Conservation (phyloP, 306 rosid species). For the Cercis canadensis region DNA sequence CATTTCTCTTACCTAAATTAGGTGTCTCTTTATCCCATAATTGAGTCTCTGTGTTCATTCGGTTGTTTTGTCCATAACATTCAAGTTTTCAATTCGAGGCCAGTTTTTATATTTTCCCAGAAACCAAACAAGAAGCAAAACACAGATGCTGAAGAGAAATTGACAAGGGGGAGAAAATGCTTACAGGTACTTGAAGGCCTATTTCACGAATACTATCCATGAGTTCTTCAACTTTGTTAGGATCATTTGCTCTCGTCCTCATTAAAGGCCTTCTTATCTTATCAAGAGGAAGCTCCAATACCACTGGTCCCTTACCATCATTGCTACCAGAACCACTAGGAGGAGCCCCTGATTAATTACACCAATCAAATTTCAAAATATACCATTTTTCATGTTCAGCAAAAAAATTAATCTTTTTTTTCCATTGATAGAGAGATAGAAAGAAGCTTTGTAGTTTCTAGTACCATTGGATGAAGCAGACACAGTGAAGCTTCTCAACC, state of each 20-base stretch:
- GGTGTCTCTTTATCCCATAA: too few relatives aligned
- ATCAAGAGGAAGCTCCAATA: slow-evolving; percentile 88
- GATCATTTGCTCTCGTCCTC: slow-evolving; percentile 90
- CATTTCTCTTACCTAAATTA: not conserved
- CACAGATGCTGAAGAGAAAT: not conserved
- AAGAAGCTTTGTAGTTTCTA: not conserved
- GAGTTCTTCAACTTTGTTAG: slow-evolving; percentile 70
- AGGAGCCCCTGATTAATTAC: slow-evolving; percentile 55
- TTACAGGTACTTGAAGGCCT: slow-evolving; percentile 95
- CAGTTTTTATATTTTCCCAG: too few relatives aligned
- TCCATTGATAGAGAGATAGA: slow-evolving; percentile 9
- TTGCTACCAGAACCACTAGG: slow-evolving; percentile 56
- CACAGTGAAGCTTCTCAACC: slow-evolving; percentile 62
- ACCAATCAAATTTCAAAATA: too few relatives aligned
- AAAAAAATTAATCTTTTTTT: not conserved
- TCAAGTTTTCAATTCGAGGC: not conserved
- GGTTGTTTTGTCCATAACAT: not conserved
- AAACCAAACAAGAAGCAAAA: not conserved
- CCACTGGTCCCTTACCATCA: slow-evolving; percentile 74
- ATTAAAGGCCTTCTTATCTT: slow-evolving; percentile 89
- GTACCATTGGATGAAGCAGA: slow-evolving; percentile 81
- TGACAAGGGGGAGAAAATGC: slow-evolving; percentile 23
- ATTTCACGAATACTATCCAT: slow-evolving; percentile 86
- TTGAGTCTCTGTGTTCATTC: too few relatives aligned
- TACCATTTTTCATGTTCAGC: not conserved